phyloP scores from a whole-genome alignment of 257 asterid genomes.

The Lithospermum erythrorhizon region DNA sequence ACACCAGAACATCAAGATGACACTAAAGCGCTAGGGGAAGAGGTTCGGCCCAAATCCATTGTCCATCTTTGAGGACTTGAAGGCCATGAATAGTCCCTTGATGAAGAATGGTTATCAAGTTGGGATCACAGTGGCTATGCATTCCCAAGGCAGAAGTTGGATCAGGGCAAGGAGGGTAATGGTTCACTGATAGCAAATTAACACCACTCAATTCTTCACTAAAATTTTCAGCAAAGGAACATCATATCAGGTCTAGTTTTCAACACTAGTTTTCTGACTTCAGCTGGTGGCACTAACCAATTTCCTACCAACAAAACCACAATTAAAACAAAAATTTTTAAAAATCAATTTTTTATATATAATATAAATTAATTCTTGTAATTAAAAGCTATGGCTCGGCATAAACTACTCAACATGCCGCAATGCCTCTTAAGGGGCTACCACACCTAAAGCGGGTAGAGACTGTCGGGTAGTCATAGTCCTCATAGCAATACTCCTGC shows the following conservation, averaged over 20 bases:
- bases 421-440: too few species aligned
- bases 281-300: slow-evolving; percentile 26
- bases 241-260: slow-evolving; percentile 36
- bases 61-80: slow-evolving; percentile 32
- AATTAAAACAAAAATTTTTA: too few species aligned
- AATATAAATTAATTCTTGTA: too few species aligned
- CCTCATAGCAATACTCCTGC: too few species aligned
- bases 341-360: too few species aligned
- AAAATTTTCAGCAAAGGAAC: slow-evolving; percentile 40
- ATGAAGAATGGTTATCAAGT: slow-evolving; percentile 35
- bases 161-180: slow-evolving; percentile 56
- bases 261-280: slow-evolving; percentile 22
- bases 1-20: slow-evolving; percentile 24
- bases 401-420: too few species aligned
- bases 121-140: slow-evolving; percentile 44
- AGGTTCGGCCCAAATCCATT: slow-evolving; percentile 50
- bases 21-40: slow-evolving; percentile 28
- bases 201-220: slow-evolving; percentile 22
- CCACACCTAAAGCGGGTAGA: too few species aligned
- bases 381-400: too few species aligned
- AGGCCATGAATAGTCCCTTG: slow-evolving; percentile 44
- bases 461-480: too few species aligned
- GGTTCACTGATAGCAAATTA: slow-evolving; percentile 34
- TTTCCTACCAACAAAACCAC: slow-evolving; percentile 17
- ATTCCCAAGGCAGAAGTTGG: slow-evolving; percentile 43